phyloP scores from a whole-genome alignment of 352 stramenopile species.

The Phytopythium mirpurense region DNA sequence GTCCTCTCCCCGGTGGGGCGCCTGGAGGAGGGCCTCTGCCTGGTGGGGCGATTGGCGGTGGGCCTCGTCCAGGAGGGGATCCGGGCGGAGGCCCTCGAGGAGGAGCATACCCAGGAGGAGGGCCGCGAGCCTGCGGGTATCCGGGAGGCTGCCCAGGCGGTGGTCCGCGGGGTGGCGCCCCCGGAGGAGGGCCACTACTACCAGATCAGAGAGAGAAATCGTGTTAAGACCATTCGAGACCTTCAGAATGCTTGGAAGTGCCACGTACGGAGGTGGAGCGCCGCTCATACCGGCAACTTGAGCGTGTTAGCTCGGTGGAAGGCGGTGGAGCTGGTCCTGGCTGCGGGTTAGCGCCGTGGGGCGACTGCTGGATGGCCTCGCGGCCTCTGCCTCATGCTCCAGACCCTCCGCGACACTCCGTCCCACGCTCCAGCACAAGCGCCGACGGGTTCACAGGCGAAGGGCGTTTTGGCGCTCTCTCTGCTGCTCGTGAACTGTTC shows the following conservation, averaged over 20 bases:
- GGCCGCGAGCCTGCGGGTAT: constrained; percentile 52
- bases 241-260: too few species aligned
- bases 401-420: not conserved
- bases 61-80: constrained; percentile 18
- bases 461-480: too few species aligned
- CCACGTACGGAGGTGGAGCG: constrained; percentile 21
- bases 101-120: constrained; percentile 40
- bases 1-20: constrained; percentile 14
- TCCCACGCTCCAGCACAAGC: not conserved
- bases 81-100: constrained; percentile 23
- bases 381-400: constrained; percentile 4
- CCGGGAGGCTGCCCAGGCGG: constrained; percentile 33
- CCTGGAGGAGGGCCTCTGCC: constrained; percentile 15
- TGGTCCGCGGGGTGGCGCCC: constrained; percentile 25
- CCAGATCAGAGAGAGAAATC: not conserved
- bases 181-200: constrained; percentile 13
- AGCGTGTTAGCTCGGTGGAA: not conserved
- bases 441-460: too few species aligned
- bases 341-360: not conserved
- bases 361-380: not conserved
- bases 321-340: not conserved
- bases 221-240: not conserved
- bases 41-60: constrained; percentile 13
- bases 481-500: not conserved
- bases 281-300: constrained; percentile 14